Evolutionary conservation across 306 rosid genomes (phyloP).

Genomic region (Cucurbita pepo): DNA sequence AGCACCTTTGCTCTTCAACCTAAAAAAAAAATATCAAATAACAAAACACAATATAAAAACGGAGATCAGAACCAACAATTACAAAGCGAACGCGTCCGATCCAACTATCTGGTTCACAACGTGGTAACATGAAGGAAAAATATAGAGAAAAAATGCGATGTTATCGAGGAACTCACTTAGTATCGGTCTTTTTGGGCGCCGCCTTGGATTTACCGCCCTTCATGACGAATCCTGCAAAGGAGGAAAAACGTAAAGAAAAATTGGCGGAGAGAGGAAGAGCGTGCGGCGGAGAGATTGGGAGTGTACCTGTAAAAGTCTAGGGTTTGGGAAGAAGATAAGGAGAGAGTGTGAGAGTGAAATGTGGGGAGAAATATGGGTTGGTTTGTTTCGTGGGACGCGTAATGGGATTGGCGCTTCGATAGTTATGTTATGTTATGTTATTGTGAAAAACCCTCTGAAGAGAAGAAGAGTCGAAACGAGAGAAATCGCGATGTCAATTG

Average conservation of each 20-base stretch:
- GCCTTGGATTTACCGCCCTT: slow-evolving; percentile 51
- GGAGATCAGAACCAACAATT: not conserved
- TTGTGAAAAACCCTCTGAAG: not conserved
- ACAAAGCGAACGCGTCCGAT: not conserved
- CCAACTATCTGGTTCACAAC: not conserved
- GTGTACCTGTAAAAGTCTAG: not conserved
- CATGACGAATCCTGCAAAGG: slow-evolving; percentile 25
- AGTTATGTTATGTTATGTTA: not conserved
- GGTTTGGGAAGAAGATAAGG: slow-evolving; percentile 15
- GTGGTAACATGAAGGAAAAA: not conserved
- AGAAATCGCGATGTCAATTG: slow-evolving; percentile 32
- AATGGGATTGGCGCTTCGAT: not conserved
- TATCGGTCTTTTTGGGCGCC: slow-evolving; percentile 27
- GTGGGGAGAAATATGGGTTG: not conserved
- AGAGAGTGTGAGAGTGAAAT: not conserved
- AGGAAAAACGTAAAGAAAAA: slow-evolving; percentile 1
- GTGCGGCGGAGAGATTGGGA: slow-evolving; percentile 12
- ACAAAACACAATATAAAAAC: not conserved
- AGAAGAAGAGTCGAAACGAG: not conserved
- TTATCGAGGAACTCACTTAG: slow-evolving; percentile 20
- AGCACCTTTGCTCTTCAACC: slow-evolving; percentile 63
- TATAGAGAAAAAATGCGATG: not conserved
- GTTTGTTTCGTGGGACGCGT: not conserved
- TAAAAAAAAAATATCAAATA: not conserved
- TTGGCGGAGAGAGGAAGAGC: not conserved